These are phyloP conservation scores for Zygotorulaspora chibaensis DNA, from an alignment of 805 yeast species.

Conservation along the genomic window DNA sequence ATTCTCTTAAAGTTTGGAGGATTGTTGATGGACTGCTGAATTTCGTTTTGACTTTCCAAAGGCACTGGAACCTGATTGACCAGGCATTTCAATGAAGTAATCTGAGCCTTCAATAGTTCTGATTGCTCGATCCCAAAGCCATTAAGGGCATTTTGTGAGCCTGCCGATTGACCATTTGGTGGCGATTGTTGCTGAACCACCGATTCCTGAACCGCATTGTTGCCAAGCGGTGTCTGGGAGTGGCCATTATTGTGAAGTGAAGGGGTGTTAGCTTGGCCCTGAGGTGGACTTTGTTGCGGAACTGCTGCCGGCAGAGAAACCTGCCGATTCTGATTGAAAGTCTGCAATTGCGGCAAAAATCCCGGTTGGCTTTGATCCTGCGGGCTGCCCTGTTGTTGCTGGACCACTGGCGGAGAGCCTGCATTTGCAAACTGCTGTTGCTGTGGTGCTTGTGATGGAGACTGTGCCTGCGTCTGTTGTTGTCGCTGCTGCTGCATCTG, in stretches of 20 bases:
- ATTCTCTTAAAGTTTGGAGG: constrained; percentile 35
- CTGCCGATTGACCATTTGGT: constrained; percentile 6
- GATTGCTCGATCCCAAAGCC: constrained; percentile 32
- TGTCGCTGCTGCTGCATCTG: constrained; percentile 18
- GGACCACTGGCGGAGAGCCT: neutral
- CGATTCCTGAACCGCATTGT: constrained; percentile 5
- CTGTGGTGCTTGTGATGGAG: constrained; percentile 3
- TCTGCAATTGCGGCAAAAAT: constrained; percentile 3
- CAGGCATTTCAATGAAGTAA: constrained; percentile 33
- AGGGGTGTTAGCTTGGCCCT: neutral
- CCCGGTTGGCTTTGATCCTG: constrained; percentile 6
- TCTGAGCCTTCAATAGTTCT: constrained; percentile 33
- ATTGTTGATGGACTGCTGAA: constrained; percentile 31
- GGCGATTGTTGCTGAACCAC: constrained; percentile 7
- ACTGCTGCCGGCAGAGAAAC: neutral
- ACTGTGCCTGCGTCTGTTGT: constrained; percentile 5
- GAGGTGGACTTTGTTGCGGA: neutral
- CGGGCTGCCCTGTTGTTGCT: neutral
- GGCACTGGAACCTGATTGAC: constrained; percentile 33
- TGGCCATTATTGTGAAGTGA: neutral
- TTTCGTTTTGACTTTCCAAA: constrained; percentile 23
- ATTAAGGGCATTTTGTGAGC: constrained; percentile 7
- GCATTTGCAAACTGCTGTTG: constrained; percentile 4
- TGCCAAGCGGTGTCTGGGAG: neutral
- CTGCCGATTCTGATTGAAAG: constrained; percentile 7